A percentile compares a stretch with the other conserved stretches of the same genome.
Evolutionary conservation across 768 basidiomycete genomes (phyloP).

Genomic region (Macrolepiota fuliginosa): DNA sequence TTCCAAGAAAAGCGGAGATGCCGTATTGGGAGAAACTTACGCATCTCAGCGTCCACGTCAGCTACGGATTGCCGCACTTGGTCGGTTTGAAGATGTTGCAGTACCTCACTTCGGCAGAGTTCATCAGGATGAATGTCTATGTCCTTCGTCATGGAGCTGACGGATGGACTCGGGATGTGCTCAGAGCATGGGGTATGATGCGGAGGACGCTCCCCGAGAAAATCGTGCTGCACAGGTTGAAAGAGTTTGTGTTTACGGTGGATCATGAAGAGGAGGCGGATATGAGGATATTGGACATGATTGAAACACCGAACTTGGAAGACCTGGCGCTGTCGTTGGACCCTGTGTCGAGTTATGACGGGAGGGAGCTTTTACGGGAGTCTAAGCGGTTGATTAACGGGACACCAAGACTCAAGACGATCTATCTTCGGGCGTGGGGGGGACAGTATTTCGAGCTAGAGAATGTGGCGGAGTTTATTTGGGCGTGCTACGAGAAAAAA

Average conservation of each 20-base stretch:
- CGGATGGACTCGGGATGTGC: background rate
- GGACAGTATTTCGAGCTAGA: background rate
- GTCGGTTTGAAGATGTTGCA: background rate
- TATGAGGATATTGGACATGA: background rate
- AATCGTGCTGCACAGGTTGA: background rate
- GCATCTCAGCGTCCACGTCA: background rate
- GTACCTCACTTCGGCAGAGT: background rate
- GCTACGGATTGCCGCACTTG: background rate
- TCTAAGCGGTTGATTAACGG: background rate
- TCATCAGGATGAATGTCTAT: background rate
- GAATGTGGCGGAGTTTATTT: background rate
- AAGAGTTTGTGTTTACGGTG: background rate
- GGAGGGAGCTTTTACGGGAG: background rate
- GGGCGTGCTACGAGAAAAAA: background rate
- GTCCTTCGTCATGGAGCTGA: background rate
- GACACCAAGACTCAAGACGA: background rate
- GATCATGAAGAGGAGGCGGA: slow-evolving; percentile 1
- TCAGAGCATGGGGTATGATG: background rate
- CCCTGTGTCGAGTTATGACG: background rate
- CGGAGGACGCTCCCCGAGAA: background rate
- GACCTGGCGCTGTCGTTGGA: background rate
- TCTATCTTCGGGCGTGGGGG: background rate
- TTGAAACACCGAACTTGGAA: background rate
- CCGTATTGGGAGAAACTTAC: background rate
- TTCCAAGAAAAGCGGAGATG: background rate